Base-by-base conservation (phyloP, 805 yeast genomes). In the Starmera quercuum region DNA sequence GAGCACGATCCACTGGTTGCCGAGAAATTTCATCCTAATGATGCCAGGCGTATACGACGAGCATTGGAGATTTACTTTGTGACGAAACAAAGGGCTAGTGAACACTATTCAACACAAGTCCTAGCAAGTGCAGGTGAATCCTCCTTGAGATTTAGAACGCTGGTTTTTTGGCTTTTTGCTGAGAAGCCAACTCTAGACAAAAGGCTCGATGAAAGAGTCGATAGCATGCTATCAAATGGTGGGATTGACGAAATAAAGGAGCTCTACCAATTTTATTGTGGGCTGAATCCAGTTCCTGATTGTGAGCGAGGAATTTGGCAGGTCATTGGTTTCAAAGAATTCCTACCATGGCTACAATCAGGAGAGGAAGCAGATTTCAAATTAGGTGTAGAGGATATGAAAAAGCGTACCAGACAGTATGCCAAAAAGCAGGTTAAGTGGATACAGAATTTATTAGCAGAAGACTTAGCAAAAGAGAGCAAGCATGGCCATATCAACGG, bases 261-360 rank as follows among this genome's bases (percentile, higher is more conserved):
- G 35, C 51, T 90, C 47, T 75, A 73, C 51, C 49, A 57, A 1
- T 61, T 59, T 19, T 80, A 70, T 30, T 44, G 59, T 5, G 30
- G 35, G 0, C 54, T 54, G 15, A 43, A 49, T 1, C 51, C 55
- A 6, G 53, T 47, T 16, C 75, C 81, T 8, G 77, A 68, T 37
- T 59, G 74, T 36, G 81, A 82, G 34, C 63, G 70, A 37, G 97
- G 97, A 3, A 71, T 90, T 0, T 87, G 87, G 87, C 97, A 92
- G 59, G 95, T 84, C 2, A 84, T 90, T 48, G 97, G 97, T 2
- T 92, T 84, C 58, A 84, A 85, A 53, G 95, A 86, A 49, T 86
- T 86, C 50, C 50, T 84, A 24, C 90, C 94, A 2, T 85, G 83
- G 82, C 45, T 75, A 17, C 42, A 47, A 21, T 28, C 52, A 7